These are phyloP conservation scores for Fusarium burgessii DNA, from an alignment of 2,329 filamentous ascomycete genomes.

Conservation along the genomic window DNA sequence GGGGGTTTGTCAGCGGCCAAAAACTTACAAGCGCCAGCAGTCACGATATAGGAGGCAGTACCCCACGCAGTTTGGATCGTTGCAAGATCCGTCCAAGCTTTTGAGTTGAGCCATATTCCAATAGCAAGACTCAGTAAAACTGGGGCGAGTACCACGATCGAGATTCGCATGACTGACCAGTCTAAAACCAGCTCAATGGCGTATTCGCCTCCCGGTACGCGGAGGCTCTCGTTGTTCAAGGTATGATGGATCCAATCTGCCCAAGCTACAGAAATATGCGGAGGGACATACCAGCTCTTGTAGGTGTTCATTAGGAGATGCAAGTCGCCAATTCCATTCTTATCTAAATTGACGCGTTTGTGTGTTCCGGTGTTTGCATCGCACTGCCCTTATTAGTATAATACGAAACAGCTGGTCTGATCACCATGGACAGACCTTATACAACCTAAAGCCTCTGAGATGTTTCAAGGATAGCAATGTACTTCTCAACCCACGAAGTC, in stretches of 20 bases:
- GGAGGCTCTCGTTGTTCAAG: rapidly evolving
- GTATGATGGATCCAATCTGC: not conserved
- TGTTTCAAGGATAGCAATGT: not conserved
- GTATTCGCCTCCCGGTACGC: not conserved
- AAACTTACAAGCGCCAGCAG: not conserved
- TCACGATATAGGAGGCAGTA: not conserved
- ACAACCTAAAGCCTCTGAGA: not conserved
- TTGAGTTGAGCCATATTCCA: not conserved
- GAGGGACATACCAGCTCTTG: not conserved
- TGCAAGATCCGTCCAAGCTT: not conserved
- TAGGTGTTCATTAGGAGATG: not conserved
- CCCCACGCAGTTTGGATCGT: not conserved
- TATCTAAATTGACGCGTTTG: rapidly evolving
- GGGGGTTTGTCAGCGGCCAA: too few relatives aligned
- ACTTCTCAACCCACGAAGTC: not conserved
- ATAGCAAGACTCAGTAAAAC: not conserved
- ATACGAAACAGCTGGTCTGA: rapidly evolving
- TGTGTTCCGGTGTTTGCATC: rapidly evolving
- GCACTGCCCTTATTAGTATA: not conserved
- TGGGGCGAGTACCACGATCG: not conserved
- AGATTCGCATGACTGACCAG: not conserved
- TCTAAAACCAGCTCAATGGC: not conserved
- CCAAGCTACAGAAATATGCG: not conserved
- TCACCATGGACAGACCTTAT: not conserved
- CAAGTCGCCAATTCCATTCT: not conserved